Evolutionary conservation across 768 basidiomycete species (phyloP), one percentile per base, ranked within the genome.

Genomic region (Pleurotus djamor): DNA sequence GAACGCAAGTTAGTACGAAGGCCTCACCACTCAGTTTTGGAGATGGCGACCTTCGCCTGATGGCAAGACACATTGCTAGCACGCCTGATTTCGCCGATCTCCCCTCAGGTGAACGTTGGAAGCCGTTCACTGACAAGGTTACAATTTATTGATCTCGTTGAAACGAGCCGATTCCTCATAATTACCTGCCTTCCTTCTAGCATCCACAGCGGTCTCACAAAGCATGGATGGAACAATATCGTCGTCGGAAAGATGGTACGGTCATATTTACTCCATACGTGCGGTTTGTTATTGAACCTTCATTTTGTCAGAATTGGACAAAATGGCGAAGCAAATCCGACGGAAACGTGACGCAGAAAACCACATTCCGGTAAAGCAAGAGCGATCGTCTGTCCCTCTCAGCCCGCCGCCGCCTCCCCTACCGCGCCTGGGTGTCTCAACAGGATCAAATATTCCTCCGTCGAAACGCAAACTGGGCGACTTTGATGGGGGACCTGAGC

Each of bases 211-310:
- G 88, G 61, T 75, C 83, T 37, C 67, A 69, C 3, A 86, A 82
- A 64, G 77, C 85, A 5, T 89, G 87, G 87, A 76, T 72, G 16
- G 85, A 87, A 66, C 84, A 80, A 63, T 86, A 83, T 64, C 76
- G 85, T 34, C 74, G 72, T 59, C 72, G 84, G 61, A 80, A 84
- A 67, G 51, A 67, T 59, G 71, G 88, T 86, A 72, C 16, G 70
- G n/a, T 13, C 21, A 45, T 56, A n/a, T n/a, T 33, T 16, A 33
- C 34, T 34, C 5, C 37, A 16, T 36, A 16, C 14, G 14, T 7
- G 7, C 14, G 38, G 14, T 41, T 7, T 41, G 38, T 41, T 17
- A 16, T 17, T 56, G 35, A 56, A 41, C 8, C 21, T 3, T 45
- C 44, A 36, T 61, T 12, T 10, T 43, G 9, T 36, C 56, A 80